Evolutionary conservation across 352 stramenopile species (phyloP), one percentile per base, ranked within the genome.

Genomic region (Globisporangium rhizosaccharum): DNA sequence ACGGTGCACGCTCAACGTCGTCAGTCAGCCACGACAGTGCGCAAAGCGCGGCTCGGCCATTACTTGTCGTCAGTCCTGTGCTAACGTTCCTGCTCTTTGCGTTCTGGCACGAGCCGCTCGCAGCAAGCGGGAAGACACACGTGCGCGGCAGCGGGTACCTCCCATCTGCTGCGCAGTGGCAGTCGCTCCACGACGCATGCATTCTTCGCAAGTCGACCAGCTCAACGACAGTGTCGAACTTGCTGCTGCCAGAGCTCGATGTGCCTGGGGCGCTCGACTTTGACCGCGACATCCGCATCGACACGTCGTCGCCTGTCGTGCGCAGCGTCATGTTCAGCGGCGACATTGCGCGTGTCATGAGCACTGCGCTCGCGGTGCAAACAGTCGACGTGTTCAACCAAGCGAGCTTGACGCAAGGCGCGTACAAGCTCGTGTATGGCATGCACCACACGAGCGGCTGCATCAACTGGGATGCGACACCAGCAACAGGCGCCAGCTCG

Each of bases 351-450:
- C 63, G 67, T 0, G 67, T 71, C 5, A 68, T 83, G 41, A 74
- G 62, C 3, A 64, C 57, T 18, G 63, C 70, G 3, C 76, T 73
- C 20, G 56, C 55, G 0, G 28, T 82, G 1, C 82, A 92, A 42
- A 88, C 76, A 0, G 52, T 92, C 28, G 79, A 88, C 41, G 54
- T 92, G 1, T 83, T 87, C 53, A 82, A 85, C 23, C 52, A 56
- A 9, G 68, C 46, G 18, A 82, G 68, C 36, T 50, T 90, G 20
- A 75, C 50, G 0, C 67, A 83, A 48, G 79, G 82, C 0, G 65
- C 79, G 45, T 92, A 78, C 53, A 67, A 77, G 54, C 57, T 92
- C 1, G 50, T 70, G 7, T 92, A 92, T 47, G 73, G 67, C 4
- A 57, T 53, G 3, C 39, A 58, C 18, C 2, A 59, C 26, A 52